phyloP scores from a whole-genome alignment of 805 yeast genomes.

The Suhomyces vadensis region DNA sequence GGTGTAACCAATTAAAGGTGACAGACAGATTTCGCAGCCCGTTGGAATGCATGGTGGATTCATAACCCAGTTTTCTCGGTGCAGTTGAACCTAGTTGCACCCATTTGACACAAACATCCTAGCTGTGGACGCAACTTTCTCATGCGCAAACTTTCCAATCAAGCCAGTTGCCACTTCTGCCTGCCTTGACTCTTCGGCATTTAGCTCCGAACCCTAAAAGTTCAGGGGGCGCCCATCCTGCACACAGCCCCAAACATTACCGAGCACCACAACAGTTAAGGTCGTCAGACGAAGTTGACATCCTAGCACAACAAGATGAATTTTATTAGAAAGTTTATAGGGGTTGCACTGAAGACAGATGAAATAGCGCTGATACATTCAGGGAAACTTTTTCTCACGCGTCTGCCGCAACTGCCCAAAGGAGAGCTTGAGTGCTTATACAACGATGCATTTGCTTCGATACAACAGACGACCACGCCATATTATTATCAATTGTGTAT shows the following conservation, averaged over 20 bases:
- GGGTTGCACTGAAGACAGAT: conserved; percentile 50
- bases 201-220: too few species aligned
- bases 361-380: conserved; percentile 70
- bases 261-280: neutral
- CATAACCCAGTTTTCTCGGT: too few species aligned
- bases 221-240: conserved; percentile 3
- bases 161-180: too few species aligned
- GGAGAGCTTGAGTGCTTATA: conserved; percentile 82
- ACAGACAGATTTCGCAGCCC: too few species aligned
- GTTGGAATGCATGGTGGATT: too few species aligned
- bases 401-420: conserved; percentile 81
- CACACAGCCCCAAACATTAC: neutral
- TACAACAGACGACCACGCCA: conserved; percentile 66
- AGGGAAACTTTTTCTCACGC: conserved; percentile 73
- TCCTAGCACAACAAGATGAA: conserved; percentile 50
- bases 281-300: neutral
- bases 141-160: too few species aligned
- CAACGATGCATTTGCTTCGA: conserved; percentile 74
- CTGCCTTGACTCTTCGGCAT: too few species aligned
- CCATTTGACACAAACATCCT: too few species aligned
- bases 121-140: too few species aligned
- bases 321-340: conserved; percentile 65
- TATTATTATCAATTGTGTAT: conserved; percentile 71
- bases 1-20: too few species aligned
- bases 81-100: too few species aligned